phyloP scores from a whole-genome alignment of 164 flowering plant genomes.

The Warburgia ugandensis region DNA sequence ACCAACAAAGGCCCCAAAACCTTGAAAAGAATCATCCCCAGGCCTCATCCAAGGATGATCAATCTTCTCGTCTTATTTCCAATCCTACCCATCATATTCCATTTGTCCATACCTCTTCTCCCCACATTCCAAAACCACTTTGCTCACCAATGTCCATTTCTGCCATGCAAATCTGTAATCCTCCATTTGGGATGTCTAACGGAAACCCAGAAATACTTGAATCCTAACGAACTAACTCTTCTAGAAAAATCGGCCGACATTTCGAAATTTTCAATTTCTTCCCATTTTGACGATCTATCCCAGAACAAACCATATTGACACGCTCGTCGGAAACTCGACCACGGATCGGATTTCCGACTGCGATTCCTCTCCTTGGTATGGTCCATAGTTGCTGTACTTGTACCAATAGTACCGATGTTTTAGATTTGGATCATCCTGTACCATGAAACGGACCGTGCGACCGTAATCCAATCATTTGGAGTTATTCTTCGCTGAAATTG shows the following conservation, averaged over 20 bases:
- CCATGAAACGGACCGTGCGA: slow-evolving; percentile 87
- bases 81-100: slow-evolving; percentile 86
- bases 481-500: slow-evolving; percentile 69
- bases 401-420: slow-evolving; percentile 92
- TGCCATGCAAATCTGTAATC: slow-evolving; percentile 68
- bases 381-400: slow-evolving; percentile 89
- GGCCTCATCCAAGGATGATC: slow-evolving; percentile 98
- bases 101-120: slow-evolving; percentile 73
- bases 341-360: slow-evolving; percentile 73
- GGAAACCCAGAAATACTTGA: slow-evolving; percentile 78
- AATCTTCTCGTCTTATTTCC: slow-evolving; percentile 56
- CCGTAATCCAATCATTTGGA: slow-evolving; percentile 84
- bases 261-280: slow-evolving; percentile 70
- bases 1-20: slow-evolving; percentile 60
- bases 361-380: slow-evolving; percentile 87
- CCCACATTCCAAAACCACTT: slow-evolving; percentile 63
- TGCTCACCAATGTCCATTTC: slow-evolving; percentile 82
- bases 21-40: slow-evolving; percentile 57
- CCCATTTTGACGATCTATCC: slow-evolving; percentile 83
- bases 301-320: slow-evolving; percentile 55
- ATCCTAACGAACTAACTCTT: slow-evolving; percentile 35
- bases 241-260: slow-evolving; percentile 55
- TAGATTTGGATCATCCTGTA: slow-evolving; percentile 72
- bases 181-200: slow-evolving; percentile 87
- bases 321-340: slow-evolving; percentile 66